Percentiles rank a stretch among this genome's conserved stretches.
phyloP scores from a whole-genome alignment of 2,329 filamentous ascomycete species.

The Graphilbum sp. region DNA sequence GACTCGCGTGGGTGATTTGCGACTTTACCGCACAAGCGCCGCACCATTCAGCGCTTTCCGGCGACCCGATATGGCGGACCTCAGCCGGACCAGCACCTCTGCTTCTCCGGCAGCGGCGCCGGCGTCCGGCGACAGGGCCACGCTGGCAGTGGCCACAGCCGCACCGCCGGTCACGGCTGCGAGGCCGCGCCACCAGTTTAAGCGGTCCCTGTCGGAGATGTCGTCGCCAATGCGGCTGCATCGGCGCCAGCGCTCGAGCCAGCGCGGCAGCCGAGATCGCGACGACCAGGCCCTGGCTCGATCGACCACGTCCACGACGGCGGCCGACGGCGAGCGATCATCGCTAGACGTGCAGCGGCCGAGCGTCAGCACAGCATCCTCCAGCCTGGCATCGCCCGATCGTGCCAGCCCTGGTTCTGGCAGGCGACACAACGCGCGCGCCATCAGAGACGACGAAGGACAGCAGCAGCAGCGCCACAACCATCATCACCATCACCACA shows the following conservation, averaged over 20 bases:
- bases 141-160: too few relatives aligned
- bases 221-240: slow-evolving; percentile 28
- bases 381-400: neutral
- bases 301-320: neutral
- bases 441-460: neutral
- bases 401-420: slow-evolving; percentile 4
- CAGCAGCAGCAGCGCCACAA: neutral
- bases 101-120: slow-evolving; percentile 7
- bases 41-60: too few relatives aligned
- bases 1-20: too few relatives aligned
- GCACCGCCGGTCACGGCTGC: neutral
- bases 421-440: slow-evolving; percentile 5
- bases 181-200: slow-evolving; percentile 33
- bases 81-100: slow-evolving; percentile 11
- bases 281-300: neutral
- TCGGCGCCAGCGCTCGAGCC: slow-evolving; percentile 21
- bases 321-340: neutral
- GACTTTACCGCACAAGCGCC: too few relatives aligned
- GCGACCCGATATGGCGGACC: too few relatives aligned
- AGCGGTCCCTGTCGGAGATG: slow-evolving; percentile 38
- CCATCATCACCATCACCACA: neutral
- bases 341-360: neutral
- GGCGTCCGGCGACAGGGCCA: neutral
- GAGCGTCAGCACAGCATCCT: neutral
- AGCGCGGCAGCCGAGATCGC: slow-evolving; percentile 15